phyloP scores from a whole-genome alignment of 768 basidiomycete genomes.

The Calocybe cyanea region DNA sequence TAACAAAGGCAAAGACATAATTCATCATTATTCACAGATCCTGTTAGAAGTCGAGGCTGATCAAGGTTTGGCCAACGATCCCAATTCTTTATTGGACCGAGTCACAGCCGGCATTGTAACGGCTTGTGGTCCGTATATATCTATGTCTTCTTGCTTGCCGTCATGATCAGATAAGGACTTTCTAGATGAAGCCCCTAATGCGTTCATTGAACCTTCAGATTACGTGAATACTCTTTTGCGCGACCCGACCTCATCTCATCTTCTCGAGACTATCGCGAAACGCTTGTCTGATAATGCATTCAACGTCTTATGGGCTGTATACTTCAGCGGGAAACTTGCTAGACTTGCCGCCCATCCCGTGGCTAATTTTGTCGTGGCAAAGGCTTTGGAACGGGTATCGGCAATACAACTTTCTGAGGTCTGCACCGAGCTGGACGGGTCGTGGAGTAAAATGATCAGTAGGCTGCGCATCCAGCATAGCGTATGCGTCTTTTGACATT shows the following conservation, averaged over 20 bases:
- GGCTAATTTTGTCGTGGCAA: conserved; percentile 90
- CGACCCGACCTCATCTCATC: conserved; percentile 85
- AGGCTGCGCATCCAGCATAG: conserved; percentile 28
- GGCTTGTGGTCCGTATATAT: conserved; percentile 46
- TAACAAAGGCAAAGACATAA: too few relatives aligned
- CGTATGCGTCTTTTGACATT: not conserved
- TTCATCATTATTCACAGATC: too few relatives aligned
- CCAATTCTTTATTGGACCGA: conserved; percentile 77
- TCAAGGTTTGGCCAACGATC: conserved; percentile 49
- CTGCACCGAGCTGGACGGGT: conserved; percentile 54
- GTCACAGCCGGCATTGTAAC: conserved; percentile 75
- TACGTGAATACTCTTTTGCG: conserved; percentile 80
- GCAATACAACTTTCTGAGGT: conserved; percentile 49
- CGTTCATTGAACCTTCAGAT: conserved; percentile 55
- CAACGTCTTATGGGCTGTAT: conserved; percentile 65
- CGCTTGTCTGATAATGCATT: conserved; percentile 63
- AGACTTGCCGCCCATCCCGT: conserved; percentile 83
- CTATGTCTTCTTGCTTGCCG: not conserved
- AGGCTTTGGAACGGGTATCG: conserved; percentile 64
- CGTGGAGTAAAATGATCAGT: conserved; percentile 68
- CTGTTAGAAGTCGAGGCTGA: conserved; percentile 80
- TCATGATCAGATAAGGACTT: conserved; percentile 3
- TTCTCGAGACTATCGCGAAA: conserved; percentile 77
- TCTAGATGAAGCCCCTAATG: conserved; percentile 36
- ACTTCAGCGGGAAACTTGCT: conserved; percentile 71